phyloP scores from a whole-genome alignment of 805 yeast species.

The Alloascoidea africana region DNA sequence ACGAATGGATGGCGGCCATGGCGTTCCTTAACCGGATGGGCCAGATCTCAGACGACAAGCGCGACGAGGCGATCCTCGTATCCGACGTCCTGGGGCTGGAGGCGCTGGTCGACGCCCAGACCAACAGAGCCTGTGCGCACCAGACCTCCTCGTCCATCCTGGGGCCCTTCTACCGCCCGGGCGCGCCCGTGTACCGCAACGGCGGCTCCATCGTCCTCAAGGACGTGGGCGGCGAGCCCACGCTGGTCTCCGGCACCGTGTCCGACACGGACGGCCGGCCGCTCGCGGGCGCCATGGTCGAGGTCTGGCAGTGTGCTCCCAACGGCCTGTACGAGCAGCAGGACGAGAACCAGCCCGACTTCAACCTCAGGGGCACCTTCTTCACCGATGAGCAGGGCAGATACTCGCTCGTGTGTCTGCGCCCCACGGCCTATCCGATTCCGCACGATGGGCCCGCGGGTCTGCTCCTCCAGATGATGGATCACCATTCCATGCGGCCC shows the following conservation, averaged over 20 bases:
- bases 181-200: slow-evolving; percentile 15
- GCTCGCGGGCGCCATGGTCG: slow-evolving; percentile 16
- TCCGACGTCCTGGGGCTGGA: slow-evolving; percentile 21
- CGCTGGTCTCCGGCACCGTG: slow-evolving; percentile 15
- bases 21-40: slow-evolving; percentile 19
- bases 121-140: slow-evolving; percentile 12
- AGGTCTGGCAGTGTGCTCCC: slow-evolving; percentile 23
- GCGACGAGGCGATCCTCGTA: slow-evolving; percentile 21
- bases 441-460: slow-evolving; percentile 27
- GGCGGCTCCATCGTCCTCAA: slow-evolving; percentile 19
- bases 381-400: slow-evolving; percentile 14
- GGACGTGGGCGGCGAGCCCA: slow-evolving; percentile 20
- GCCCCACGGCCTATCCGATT: slow-evolving; percentile 23
- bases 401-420: slow-evolving; percentile 16
- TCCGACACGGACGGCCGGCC: slow-evolving; percentile 17
- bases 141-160: slow-evolving; percentile 19
- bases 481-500: slow-evolving; percentile 24
- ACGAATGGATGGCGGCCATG: slow-evolving; percentile 21
- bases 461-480: slow-evolving; percentile 15
- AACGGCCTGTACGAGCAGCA: slow-evolving; percentile 23
- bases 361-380: slow-evolving; percentile 19
- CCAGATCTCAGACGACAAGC: slow-evolving; percentile 16
- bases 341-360: slow-evolving; percentile 21
- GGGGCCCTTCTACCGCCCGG: slow-evolving; percentile 21
- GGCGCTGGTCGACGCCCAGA: slow-evolving; percentile 19